Conservation (phyloP, 805 yeast species). For the Dipodascus albidus region DNA sequence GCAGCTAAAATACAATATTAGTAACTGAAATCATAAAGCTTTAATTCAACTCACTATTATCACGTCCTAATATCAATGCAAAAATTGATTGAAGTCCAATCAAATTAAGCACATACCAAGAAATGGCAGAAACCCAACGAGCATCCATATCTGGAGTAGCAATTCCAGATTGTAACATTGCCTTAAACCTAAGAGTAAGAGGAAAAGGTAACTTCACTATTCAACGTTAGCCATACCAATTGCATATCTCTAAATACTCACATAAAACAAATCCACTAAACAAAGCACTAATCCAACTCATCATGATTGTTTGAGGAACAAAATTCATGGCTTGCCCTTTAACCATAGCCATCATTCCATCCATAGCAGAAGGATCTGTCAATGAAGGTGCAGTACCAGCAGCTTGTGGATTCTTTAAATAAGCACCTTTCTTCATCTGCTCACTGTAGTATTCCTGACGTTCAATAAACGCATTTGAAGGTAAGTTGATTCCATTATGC, state of each 20-base stretch:
- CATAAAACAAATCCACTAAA: constrained; percentile 68
- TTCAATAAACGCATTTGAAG: constrained; percentile 38
- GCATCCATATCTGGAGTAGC: constrained; percentile 77
- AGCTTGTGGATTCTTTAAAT: constrained; percentile 39
- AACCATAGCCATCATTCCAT: constrained; percentile 63
- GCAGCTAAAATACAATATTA: constrained; percentile 9
- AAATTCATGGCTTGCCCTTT: constrained; percentile 74
- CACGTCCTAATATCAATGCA: constrained; percentile 48
- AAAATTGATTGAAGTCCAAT: constrained; percentile 75
- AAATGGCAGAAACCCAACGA: constrained; percentile 83
- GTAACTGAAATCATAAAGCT: constrained; percentile 28
- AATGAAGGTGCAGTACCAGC: constrained; percentile 43
- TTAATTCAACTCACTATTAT: constrained; percentile 11
- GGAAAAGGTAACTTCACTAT: constrained; percentile 88
- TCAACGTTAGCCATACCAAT: background rate
- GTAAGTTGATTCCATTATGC: constrained; percentile 40
- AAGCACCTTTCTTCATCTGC: constrained; percentile 41
- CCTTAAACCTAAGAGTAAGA: constrained; percentile 75
- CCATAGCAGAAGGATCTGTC: constrained; percentile 59
- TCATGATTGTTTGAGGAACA: constrained; percentile 83
- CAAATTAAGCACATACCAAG: constrained; percentile 90
- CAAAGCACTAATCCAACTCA: constrained; percentile 94
- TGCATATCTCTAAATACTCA: background rate
- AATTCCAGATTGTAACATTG: constrained; percentile 85
- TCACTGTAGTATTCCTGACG: constrained; percentile 40